Percentiles rank a stretch among this genome's conserved stretches.
These are phyloP conservation scores for Glycine latifolia DNA, from an alignment of 306 rosid genomes.

Conservation along the genomic window DNA sequence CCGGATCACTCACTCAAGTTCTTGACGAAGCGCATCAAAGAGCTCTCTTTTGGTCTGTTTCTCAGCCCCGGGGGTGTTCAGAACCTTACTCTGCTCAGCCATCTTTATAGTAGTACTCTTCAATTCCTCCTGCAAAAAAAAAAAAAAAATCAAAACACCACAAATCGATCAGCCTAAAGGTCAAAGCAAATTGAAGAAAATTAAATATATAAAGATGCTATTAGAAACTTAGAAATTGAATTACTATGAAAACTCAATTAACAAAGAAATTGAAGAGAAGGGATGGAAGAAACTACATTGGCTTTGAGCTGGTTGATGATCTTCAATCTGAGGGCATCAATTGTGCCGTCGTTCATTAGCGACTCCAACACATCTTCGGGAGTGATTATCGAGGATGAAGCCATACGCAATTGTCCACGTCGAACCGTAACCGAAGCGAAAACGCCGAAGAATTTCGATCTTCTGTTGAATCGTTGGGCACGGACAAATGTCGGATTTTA, in stretches of 20 bases:
- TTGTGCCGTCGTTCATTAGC: constrained; percentile 93
- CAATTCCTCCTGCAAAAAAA: constrained; percentile 76
- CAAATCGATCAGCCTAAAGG: constrained; percentile 5
- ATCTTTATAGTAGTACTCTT: constrained; percentile 84
- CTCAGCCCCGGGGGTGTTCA: constrained; percentile 94
- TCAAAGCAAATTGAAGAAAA: background rate
- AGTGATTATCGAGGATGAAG: constrained; percentile 73
- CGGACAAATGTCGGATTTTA: background rate
- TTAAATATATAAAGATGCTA: background rate
- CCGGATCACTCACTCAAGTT: constrained; percentile 75
- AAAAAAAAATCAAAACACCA: background rate
- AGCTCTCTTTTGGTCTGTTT: constrained; percentile 96
- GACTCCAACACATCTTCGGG: constrained; percentile 94
- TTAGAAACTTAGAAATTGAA: background rate
- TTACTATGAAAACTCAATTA: background rate
- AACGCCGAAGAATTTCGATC: constrained; percentile 14
- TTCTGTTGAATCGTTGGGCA: background rate
- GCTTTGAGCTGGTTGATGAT: constrained; percentile 98
- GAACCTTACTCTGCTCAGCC: constrained; percentile 96
- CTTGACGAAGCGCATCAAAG: constrained; percentile 86
- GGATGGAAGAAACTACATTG: constrained; percentile 58
- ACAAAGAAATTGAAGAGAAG: background rate
- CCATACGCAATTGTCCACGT: constrained; percentile 44
- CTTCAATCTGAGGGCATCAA: constrained; percentile 90
- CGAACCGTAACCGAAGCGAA: background rate